Conservation (phyloP, 345 rosid genomes). For the Eucalyptus tenuipes region DNA sequence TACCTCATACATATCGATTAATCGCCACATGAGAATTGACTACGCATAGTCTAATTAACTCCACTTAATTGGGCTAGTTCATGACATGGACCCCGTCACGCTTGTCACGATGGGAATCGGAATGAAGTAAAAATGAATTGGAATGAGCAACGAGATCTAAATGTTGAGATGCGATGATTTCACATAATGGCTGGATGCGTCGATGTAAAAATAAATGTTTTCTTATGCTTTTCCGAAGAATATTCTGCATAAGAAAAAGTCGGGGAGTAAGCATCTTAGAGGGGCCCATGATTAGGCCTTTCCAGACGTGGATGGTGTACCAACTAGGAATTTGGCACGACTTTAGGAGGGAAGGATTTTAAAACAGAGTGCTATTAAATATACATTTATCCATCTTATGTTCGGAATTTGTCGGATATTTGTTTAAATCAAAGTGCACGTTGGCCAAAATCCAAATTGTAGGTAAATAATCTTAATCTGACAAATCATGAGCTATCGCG, state of each 20-base stretch:
- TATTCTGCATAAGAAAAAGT: neutral
- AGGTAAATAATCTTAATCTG: neutral
- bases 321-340: neutral
- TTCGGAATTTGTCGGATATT: neutral
- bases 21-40: neutral
- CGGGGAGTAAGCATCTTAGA: neutral
- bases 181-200: neutral
- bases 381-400: neutral
- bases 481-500: fast-evolving
- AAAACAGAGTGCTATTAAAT: neutral
- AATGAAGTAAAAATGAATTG: too few species aligned
- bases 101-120: neutral
- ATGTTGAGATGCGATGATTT: neutral
- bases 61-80: neutral
- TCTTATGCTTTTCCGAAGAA: neutral
- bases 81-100: neutral
- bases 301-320: neutral
- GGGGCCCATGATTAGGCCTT: neutral
- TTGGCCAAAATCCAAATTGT: neutral
- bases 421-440: neutral
- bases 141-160: neutral
- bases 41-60: fast-evolving
- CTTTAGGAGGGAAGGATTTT: neutral
- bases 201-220: too few species aligned
- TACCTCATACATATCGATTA: too few species aligned